Conservation (phyloP, 345 rosid genomes). For the Acer negundo region DNA sequence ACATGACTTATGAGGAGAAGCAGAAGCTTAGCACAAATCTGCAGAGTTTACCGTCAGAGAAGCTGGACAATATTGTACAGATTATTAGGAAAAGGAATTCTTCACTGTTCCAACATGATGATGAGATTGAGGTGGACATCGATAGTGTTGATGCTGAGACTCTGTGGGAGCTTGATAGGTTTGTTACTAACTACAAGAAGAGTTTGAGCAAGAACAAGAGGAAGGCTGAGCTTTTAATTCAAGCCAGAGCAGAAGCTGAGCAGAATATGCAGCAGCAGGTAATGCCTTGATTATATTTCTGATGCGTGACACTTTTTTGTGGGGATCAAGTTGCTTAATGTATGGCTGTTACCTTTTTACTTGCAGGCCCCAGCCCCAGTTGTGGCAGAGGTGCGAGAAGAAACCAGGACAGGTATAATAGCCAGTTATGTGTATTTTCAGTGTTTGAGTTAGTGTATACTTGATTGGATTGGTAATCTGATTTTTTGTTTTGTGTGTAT, state of each 20-base stretch:
- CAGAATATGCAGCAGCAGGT: conserved; percentile 65
- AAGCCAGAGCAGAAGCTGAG: conserved; percentile 74
- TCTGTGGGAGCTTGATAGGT: conserved; percentile 98
- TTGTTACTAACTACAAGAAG: conserved; percentile 92
- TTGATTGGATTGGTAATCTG: conserved; percentile 20
- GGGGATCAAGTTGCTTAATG: conserved; percentile 3
- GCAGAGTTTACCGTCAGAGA: conserved; percentile 88
- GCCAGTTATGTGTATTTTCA: neutral
- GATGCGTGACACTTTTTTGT: conserved; percentile 1
- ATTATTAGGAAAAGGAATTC: conserved; percentile 93
- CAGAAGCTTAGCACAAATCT: conserved; percentile 92
- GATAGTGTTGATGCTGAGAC: conserved; percentile 98
- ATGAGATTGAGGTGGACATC: conserved; percentile 96
- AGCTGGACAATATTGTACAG: conserved; percentile 90
- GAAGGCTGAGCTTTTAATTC: conserved; percentile 87
- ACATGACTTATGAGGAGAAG: conserved; percentile 97
- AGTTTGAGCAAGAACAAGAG: conserved; percentile 96
- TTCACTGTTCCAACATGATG: conserved; percentile 73
- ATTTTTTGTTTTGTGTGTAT: neutral
- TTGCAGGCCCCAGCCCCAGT: conserved; percentile 56
- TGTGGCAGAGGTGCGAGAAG: conserved; percentile 51
- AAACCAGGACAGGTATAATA: conserved; percentile 58
- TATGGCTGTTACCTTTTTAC: neutral
- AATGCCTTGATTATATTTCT: conserved; percentile 17
- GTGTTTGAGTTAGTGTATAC: neutral